Conservation (phyloP, 495 filamentous ascomycete genomes). For the Penicillium pancosmium region DNA sequence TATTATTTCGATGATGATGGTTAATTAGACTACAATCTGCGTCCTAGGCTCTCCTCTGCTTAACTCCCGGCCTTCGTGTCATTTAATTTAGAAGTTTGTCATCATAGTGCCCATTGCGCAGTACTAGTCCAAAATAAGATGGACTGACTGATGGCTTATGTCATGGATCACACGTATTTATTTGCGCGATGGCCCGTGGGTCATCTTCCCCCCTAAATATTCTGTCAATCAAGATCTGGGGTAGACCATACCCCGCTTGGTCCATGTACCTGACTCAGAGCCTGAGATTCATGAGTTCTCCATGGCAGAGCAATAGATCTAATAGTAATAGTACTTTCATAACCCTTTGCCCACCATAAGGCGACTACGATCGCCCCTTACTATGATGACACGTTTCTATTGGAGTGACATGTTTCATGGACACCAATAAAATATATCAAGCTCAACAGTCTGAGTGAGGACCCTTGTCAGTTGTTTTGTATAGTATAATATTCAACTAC, state of each 20-base stretch:
- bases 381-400: conserved; percentile 36
- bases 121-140: not conserved
- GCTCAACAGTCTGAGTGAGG: conserved; percentile 43
- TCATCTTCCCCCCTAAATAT: not conserved
- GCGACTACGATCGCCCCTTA: conserved; percentile 7
- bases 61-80: not conserved
- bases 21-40: no score
- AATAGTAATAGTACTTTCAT: not conserved
- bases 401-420: conserved; percentile 33
- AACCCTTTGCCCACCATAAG: not conserved
- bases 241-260: not conserved
- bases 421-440: conserved; percentile 34
- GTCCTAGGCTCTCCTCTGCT: no score
- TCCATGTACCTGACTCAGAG: not conserved
- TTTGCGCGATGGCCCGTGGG: conserved; percentile 1
- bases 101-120: not conserved
- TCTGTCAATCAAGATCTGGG: not conserved
- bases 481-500: no score
- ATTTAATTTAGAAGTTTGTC: not conserved
- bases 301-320: not conserved
- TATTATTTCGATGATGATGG: no score
- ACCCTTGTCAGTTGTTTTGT: not conserved
- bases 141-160: not conserved
- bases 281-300: not conserved
- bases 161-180: not conserved